These are phyloP conservation scores for Trichoderma gracile DNA, from an alignment of 2,329 filamentous ascomycete species.

Conservation along the genomic window DNA sequence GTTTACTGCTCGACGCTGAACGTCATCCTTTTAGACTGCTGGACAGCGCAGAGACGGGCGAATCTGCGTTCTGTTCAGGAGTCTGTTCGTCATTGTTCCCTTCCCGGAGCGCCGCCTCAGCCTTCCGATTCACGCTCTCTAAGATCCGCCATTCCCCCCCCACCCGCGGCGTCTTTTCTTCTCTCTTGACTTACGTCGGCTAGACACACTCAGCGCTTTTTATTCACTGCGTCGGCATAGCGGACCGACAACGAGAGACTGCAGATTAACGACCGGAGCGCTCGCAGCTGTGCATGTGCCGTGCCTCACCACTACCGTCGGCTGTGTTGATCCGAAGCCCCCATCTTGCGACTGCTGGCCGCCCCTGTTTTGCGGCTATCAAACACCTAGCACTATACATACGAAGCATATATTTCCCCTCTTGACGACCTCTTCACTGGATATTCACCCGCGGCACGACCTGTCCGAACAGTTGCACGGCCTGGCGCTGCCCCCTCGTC, in stretches of 20 bases:
- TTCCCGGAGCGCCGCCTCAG: constrained; percentile 6
- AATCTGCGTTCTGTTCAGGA: not conserved
- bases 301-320: not conserved
- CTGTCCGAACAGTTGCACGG: not conserved
- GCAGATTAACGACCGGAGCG: not conserved
- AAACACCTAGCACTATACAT: not conserved
- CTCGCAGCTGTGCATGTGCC: not conserved
- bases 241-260: not conserved
- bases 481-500: constrained; percentile 11
- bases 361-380: not conserved
- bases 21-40: not conserved
- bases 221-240: not conserved
- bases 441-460: not conserved
- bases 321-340: not conserved
- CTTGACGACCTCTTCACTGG: not conserved
- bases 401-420: not conserved
- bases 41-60: not conserved
- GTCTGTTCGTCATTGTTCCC: not conserved
- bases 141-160: constrained; percentile 25
- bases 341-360: not conserved
- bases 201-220: constrained; percentile 11
- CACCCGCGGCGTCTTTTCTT: constrained; percentile 1
- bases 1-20: not conserved
- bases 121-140: constrained; percentile 23
- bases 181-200: not conserved